phyloP scores from a whole-genome alignment of 2,329 filamentous ascomycete species.

The Monilinia fructigena region DNA sequence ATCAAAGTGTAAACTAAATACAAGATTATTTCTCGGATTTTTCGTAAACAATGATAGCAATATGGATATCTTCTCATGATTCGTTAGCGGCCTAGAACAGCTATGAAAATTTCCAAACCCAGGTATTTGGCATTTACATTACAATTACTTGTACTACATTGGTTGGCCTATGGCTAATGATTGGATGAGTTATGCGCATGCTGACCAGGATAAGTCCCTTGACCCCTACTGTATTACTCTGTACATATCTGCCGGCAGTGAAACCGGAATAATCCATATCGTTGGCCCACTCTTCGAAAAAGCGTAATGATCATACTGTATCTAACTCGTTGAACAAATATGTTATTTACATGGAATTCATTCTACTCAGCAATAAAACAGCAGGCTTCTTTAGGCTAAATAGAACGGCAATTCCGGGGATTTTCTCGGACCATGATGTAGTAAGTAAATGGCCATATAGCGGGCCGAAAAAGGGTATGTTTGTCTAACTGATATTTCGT shows the following conservation, averaged over 20 bases:
- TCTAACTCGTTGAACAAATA: neutral
- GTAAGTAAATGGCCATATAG: neutral
- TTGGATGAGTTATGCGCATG: neutral
- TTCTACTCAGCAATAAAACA: neutral
- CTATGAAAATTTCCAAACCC: neutral
- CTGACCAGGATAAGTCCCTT: slow-evolving; percentile 12
- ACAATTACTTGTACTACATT: slow-evolving; percentile 11
- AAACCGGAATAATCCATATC: neutral
- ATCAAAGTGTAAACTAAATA: neutral
- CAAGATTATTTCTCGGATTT: neutral
- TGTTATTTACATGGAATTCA: neutral
- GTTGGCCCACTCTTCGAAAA: slow-evolving; percentile 3
- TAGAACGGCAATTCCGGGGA: neutral
- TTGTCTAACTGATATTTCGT: neutral
- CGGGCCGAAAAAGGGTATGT: neutral
- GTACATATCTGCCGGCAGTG: neutral
- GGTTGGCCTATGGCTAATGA: neutral
- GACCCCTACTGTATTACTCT: neutral
- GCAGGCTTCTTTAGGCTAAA: slow-evolving; percentile 10
- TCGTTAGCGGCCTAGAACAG: neutral
- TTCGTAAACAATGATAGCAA: neutral
- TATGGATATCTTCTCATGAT: neutral
- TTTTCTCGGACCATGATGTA: neutral
- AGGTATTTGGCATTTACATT: slow-evolving; percentile 3
- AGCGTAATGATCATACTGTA: neutral